Conservation (phyloP, 1,284 basidiomycete genomes). For the Cryptococcus maquisensis region DNA sequence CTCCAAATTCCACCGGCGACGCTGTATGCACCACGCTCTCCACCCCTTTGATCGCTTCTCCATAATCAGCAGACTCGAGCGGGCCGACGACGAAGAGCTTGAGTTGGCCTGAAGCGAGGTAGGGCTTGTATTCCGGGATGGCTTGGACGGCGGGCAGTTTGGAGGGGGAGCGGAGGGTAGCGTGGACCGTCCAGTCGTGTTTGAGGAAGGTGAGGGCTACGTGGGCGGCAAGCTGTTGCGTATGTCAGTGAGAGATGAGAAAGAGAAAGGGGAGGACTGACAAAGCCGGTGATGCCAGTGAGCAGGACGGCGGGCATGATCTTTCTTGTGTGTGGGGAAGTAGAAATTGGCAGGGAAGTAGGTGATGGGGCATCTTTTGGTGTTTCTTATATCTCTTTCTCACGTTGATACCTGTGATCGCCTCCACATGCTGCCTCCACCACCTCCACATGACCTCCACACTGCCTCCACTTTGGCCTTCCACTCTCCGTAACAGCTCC, state of each 20-base stretch:
- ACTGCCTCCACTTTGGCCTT: not conserved
- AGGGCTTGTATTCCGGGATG: constrained; percentile 29
- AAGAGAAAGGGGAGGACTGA: constrained; percentile 1
- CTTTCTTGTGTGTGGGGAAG: not conserved
- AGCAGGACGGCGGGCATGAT: constrained; percentile 21
- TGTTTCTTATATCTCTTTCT: not conserved
- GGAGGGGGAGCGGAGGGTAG: constrained; percentile 40
- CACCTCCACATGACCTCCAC: not conserved
- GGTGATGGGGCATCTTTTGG: not conserved
- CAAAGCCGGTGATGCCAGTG: constrained; percentile 17
- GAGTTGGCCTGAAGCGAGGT: constrained; percentile 15
- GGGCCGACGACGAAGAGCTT: constrained; percentile 21
- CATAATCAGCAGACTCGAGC: constrained; percentile 34
- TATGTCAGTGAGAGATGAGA: not conserved
- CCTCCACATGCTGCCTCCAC: not conserved
- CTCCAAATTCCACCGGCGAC: constrained; percentile 23
- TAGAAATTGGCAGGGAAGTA: not conserved
- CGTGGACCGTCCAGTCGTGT: constrained; percentile 30
- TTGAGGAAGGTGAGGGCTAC: constrained; percentile 23
- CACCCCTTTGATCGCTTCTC: constrained; percentile 30
- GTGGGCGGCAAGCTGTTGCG: constrained; percentile 19
- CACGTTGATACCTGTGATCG: too few relatives aligned
- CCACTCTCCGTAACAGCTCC: too few relatives aligned
- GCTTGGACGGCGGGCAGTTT: constrained; percentile 30
- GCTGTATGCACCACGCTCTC: constrained; percentile 18